Base-by-base conservation (phyloP, 2,329 filamentous ascomycete species). In the Pseudogymnoascus sp. region DNA sequence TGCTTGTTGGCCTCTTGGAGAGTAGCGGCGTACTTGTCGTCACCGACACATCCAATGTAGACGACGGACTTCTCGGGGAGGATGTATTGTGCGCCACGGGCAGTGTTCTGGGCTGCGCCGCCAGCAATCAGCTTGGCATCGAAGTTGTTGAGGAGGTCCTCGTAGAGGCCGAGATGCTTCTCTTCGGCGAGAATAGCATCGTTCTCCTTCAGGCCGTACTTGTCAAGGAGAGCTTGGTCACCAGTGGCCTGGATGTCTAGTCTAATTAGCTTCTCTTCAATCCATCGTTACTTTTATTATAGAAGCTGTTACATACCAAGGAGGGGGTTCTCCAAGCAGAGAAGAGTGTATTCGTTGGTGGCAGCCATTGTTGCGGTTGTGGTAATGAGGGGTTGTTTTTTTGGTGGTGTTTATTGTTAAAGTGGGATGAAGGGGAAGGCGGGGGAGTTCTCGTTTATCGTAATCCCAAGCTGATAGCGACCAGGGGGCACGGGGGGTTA, bases 311-410 rank as follows among this genome's bases (percentile, higher is more conserved):
- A 77, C 82, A 69, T 79, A 92, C 89, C 93, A 71, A 99, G 89
- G 70, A 99, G 87, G 76, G 94, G 94, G 78, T 99, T 99, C 87
- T 97, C 94, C 71, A 99, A 79, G 78, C 89, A 94, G 73, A 97
- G 83, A 71, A 99, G 88, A 76, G 90, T 82, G 80, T 88, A 97
- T 77, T 92, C 87, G 78, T 92, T 88, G 70, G 77, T 74, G 69
- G 86, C 76, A 73, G 89, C 82, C 90, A 96, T 96, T 72, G 70
- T 78, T 67, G 37, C 37, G 57, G 37, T 58, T 38, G 33, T 25
- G 37, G 33, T 37, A 61, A 61, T 58, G 50, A 30, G 60, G 36
- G 25, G 35, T 35, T 54, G 28, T 9, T 20, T 50, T 33, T 43
- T 60, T 57, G 28, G 58, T 33, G 38, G 58, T 41, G 36, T 59